Evolutionary conservation across 2,329 filamentous ascomycete genomes (phyloP), one percentile per base, ranked within the genome.

Genomic region (Hypoxylon rubiginosum): DNA sequence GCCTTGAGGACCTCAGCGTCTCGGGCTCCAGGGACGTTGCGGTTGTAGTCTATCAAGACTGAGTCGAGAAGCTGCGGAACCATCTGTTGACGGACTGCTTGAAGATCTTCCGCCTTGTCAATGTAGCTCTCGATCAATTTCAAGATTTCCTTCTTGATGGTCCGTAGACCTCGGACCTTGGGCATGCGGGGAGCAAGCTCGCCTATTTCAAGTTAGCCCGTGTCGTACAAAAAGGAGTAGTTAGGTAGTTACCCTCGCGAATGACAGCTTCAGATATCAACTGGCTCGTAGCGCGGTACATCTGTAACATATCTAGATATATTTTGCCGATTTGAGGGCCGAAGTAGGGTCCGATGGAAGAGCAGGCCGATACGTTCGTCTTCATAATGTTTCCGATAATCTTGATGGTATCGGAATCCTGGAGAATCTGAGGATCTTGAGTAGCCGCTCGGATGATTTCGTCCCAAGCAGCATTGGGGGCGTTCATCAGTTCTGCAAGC

Each of bases 381-480:
- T 99, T 99, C 96, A 99, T 99, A 78, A 99, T 97, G 81, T 99
- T 99, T 71, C 96, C 96, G 68, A 99, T 94, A 72, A 99, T 91
- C 84, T 99, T 99, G 83, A 99, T 98, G 0, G 94, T 97, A 73
- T 99, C 94, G 10, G 90, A 85, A 75, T 98, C 94, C 79, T 98
- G 93, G 11, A 99, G 85, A 71, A 96, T 94, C 21, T 90, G 86
- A 0, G 96, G 93, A 77, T 97, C 91, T 66, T 91, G 86, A 58
- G 93, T 96, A 24, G 96, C 96, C 76, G 92, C 88, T 72, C 89
- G 88, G 77, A 99, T 99, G 74, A 99, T 97, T 75, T 91, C 89
- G 77, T 97, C 94, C 96, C 96, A 99, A 19, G 96, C 97, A 39
- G 89, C 86, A 76, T 99, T 99, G 24, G 96, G 96, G 53, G 97